Evolutionary conservation across 305 asterid genomes (phyloP).

Genomic region (Rubia tinctorum): DNA sequence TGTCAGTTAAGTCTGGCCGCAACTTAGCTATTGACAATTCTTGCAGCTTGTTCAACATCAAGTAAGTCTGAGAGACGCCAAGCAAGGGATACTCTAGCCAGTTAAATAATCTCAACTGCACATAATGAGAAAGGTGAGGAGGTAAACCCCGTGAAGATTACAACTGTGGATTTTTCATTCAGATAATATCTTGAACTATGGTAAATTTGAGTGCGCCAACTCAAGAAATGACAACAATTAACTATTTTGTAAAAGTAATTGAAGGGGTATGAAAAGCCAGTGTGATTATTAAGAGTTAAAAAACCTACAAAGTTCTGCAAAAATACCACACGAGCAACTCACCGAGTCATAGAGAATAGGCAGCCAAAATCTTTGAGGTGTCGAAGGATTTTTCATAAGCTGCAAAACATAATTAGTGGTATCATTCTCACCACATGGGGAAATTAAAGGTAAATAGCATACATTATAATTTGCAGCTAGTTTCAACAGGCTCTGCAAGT

Average conservation of each 20-base stretch:
- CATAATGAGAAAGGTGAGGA: background rate
- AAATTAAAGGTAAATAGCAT: background rate
- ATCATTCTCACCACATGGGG: slow-evolving; percentile 15
- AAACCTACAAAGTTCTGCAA: slow-evolving; percentile 7
- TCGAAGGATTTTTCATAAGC: slow-evolving; percentile 94
- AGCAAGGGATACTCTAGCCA: slow-evolving; percentile 73
- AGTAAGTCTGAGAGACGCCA: slow-evolving; percentile 68
- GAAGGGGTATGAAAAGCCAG: background rate
- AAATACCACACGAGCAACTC: slow-evolving; percentile 25
- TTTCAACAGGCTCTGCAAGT: background rate
- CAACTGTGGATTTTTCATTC: background rate
- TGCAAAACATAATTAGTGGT: slow-evolving; percentile 32
- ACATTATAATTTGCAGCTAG: background rate
- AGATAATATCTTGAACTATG: background rate
- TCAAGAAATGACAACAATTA: too few species aligned
- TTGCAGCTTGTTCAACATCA: slow-evolving; percentile 77
- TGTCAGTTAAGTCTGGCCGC: slow-evolving; percentile 65
- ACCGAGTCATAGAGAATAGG: slow-evolving; percentile 83
- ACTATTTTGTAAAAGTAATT: background rate
- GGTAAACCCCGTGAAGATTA: background rate
- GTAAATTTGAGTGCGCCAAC: background rate
- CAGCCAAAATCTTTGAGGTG: slow-evolving; percentile 90
- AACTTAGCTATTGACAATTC: slow-evolving; percentile 76
- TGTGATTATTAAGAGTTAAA: slow-evolving; percentile 2
- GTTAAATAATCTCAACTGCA: slow-evolving; percentile 79